Evolutionary conservation across 1,139 yeast genomes (phyloP).

Genomic region (Pneumocystis jirovecii): DNA sequence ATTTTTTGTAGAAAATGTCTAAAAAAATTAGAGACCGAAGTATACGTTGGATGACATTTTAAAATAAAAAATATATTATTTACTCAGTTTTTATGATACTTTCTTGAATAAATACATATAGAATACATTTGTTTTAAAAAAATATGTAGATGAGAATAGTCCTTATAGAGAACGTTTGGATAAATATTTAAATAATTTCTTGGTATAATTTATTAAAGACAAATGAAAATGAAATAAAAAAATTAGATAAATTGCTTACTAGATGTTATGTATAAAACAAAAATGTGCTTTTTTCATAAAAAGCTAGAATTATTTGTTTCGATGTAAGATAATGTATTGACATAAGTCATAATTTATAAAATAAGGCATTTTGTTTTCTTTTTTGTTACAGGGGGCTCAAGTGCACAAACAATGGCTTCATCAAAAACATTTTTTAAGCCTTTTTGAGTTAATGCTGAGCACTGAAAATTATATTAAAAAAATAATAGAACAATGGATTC

Average conservation of each 20-base stretch:
- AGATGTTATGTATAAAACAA: not conserved
- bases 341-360: conserved; percentile 29
- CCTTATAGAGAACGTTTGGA: not conserved
- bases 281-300: not conserved
- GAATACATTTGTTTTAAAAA: not conserved
- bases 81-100: not conserved
- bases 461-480: conserved; percentile 21
- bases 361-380: conserved; percentile 41
- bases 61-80: not conserved
- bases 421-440: conserved; percentile 93
- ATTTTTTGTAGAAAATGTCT: not conserved
- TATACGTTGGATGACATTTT: not conserved
- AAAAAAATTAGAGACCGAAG: not conserved
- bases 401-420: conserved; percentile 67
- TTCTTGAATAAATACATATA: not conserved
- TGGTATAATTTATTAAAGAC: not conserved
- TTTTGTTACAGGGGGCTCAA: conserved; percentile 22
- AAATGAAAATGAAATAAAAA: not conserved
- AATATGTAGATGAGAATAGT: not conserved
- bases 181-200: too few species aligned
- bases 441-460: conserved; percentile 94
- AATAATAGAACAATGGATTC: not conserved
- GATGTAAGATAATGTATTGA: conserved; percentile 2
- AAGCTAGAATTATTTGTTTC: not conserved
- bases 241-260: not conserved